Conservation (phyloP, 1,284 basidiomycete species). For the Crepidotus sp. region DNA sequence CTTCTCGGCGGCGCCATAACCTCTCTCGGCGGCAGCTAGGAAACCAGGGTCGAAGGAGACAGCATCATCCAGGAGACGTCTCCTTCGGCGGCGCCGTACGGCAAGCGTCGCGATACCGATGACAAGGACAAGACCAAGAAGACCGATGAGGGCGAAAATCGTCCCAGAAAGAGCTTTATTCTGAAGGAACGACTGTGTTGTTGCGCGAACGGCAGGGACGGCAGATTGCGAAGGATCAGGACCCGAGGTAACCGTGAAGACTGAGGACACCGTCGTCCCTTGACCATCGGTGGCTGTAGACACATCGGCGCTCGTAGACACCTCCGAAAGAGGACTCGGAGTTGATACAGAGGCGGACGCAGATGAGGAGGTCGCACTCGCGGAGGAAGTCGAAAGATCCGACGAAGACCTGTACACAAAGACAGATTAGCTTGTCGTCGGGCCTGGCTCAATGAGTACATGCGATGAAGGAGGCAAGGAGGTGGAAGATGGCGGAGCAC, state of each 20-base stretch:
- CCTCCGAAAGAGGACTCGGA: background rate
- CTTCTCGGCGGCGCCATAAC: slow-evolving; percentile 22
- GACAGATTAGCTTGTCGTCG: background rate
- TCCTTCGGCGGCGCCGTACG: slow-evolving; percentile 41
- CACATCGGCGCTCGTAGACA: background rate
- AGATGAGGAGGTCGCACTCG: slow-evolving; percentile 11
- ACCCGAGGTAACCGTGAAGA: slow-evolving; percentile 17
- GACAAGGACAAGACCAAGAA: slow-evolving; percentile 42
- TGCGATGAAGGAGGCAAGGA: background rate
- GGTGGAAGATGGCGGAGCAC: background rate
- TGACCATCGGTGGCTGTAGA: background rate
- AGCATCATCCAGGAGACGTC: slow-evolving; percentile 38
- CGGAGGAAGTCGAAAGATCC: background rate
- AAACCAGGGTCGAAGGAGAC: slow-evolving; percentile 43
- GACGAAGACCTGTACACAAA: background rate
- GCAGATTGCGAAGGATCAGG: slow-evolving; percentile 17
- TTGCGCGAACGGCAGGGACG: slow-evolving; percentile 19
- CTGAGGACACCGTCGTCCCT: slow-evolving; percentile 23
- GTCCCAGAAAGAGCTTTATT: slow-evolving; percentile 53
- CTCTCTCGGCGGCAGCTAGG: slow-evolving; percentile 16
- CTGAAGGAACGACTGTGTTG: slow-evolving; percentile 48
- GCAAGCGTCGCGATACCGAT: slow-evolving; percentile 36
- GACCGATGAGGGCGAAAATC: slow-evolving; percentile 46
- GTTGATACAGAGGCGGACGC: slow-evolving; percentile 3
- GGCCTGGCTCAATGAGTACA: background rate